These are phyloP conservation scores for Geotrichum citri-aurantii DNA, from an alignment of 1,139 yeast species.

Conservation along the genomic window DNA sequence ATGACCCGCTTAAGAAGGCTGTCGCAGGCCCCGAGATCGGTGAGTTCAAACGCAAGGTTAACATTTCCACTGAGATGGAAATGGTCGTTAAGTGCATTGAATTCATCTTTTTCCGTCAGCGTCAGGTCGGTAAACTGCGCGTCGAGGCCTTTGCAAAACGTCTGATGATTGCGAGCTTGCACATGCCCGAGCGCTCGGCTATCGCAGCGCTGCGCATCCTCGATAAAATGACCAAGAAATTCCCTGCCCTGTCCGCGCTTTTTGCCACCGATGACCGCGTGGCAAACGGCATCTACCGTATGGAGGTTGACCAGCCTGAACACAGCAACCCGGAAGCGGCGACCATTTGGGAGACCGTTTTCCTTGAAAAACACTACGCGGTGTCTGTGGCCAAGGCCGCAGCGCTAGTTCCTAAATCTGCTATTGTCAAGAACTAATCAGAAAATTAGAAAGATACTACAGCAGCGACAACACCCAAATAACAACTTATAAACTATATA, in stretches of 20 bases:
- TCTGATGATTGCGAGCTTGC: conserved; percentile 57
- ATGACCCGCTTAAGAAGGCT: conserved; percentile 55
- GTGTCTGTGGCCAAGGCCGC: conserved; percentile 65
- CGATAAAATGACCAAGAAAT: conserved; percentile 64
- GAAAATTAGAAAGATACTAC: no score
- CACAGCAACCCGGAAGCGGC: conserved; percentile 84
- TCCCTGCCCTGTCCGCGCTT: conserved; percentile 61
- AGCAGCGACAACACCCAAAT: neutral
- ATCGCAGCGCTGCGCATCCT: conserved; percentile 71
- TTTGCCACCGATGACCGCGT: conserved; percentile 86
- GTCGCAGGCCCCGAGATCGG: conserved; percentile 31
- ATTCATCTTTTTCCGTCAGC: conserved; percentile 71
- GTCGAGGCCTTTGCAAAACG: conserved; percentile 83
- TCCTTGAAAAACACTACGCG: conserved; percentile 75
- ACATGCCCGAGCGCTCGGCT: conserved; percentile 83
- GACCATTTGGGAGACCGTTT: conserved; percentile 78
- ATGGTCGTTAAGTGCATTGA: conserved; percentile 72
- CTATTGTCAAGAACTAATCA: conserved; percentile 11
- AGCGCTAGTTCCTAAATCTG: conserved; percentile 21
- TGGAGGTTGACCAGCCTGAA: conserved; percentile 62
- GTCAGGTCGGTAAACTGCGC: conserved; percentile 63
- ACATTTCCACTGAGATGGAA: conserved; percentile 85
- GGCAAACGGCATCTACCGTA: conserved; percentile 65
- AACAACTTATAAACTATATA: neutral
- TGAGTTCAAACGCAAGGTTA: conserved; percentile 53